Percentiles rank a stretch among this genome's conserved stretches.
Evolutionary conservation across 345 rosid species (phyloP).

Genomic region (Mangifera indica): DNA sequence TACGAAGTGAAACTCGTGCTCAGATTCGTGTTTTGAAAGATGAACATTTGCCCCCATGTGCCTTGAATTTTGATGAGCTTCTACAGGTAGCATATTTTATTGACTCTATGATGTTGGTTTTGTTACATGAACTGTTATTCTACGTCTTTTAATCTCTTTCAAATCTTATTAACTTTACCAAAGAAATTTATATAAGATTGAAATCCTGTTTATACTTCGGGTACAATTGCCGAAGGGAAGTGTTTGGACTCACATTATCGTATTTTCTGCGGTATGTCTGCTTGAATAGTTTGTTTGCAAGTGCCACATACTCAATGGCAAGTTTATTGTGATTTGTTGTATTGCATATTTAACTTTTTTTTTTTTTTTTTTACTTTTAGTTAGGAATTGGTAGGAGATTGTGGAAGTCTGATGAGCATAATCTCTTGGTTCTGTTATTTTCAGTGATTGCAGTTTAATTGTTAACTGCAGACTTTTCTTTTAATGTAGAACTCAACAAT

Average conservation of each 20-base stretch:
- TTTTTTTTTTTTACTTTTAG: background rate
- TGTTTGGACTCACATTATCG: background rate
- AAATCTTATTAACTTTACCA: background rate
- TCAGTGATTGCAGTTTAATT: background rate
- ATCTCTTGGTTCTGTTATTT: background rate
- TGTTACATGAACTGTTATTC: conserved; percentile 6
- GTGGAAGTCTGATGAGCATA: background rate
- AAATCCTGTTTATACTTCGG: background rate
- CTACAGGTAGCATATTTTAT: conserved; percentile 45
- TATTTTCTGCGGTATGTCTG: background rate
- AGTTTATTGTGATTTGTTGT: background rate
- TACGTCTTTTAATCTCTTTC: background rate
- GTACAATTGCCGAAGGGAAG: background rate
- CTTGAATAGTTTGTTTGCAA: background rate
- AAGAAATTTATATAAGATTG: background rate
- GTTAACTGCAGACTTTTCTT: background rate
- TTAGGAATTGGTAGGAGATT: background rate
- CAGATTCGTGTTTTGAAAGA: conserved; percentile 58
- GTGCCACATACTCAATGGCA: no score
- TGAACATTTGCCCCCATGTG: conserved; percentile 55
- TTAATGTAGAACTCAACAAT: background rate
- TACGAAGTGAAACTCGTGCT: conserved; percentile 53
- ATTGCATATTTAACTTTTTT: background rate
- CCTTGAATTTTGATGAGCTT: conserved; percentile 59
- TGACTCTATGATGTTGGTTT: background rate